These are phyloP conservation scores for Clarireedia homoeocarpa DNA, from an alignment of 2,329 filamentous ascomycete species.

Conservation along the genomic window DNA sequence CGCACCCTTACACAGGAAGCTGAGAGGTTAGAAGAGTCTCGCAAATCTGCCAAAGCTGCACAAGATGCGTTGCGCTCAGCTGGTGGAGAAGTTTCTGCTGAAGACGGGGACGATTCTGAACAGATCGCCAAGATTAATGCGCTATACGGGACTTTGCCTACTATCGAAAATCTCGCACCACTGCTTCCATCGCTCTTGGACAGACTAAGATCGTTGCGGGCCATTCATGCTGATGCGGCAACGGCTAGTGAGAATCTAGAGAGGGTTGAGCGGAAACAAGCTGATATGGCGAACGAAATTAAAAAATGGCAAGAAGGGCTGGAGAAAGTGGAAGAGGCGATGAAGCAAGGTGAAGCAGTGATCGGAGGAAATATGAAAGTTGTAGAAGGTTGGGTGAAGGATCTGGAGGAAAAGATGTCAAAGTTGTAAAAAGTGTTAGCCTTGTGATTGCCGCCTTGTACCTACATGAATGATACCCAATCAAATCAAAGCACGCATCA, in stretches of 20 bases:
- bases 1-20: constrained; percentile 65
- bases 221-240: constrained; percentile 81
- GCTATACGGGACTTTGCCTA: constrained; percentile 79
- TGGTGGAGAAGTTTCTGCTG: constrained; percentile 29
- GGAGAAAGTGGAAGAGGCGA: constrained; percentile 66
- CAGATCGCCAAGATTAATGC: constrained; percentile 84
- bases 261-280: constrained; percentile 70
- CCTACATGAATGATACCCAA: constrained; percentile 9
- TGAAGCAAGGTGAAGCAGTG: constrained; percentile 59
- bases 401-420: constrained; percentile 69
- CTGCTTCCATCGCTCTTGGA: constrained; percentile 80
- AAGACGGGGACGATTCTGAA: constrained; percentile 52
- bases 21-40: constrained; percentile 59
- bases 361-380: constrained; percentile 74
- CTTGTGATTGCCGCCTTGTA: neutral
- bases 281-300: constrained; percentile 76
- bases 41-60: constrained; percentile 52
- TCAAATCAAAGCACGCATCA: neutral
- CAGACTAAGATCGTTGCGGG: constrained; percentile 71
- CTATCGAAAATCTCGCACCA: constrained; percentile 79
- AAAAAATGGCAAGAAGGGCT: constrained; percentile 79
- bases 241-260: constrained; percentile 70
- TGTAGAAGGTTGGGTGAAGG: constrained; percentile 85
- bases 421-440: constrained; percentile 29
- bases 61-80: constrained; percentile 48